These are phyloP conservation scores for Lactuca saligna DNA, from an alignment of 129 eudicot genomes.

Conservation along the genomic window DNA sequence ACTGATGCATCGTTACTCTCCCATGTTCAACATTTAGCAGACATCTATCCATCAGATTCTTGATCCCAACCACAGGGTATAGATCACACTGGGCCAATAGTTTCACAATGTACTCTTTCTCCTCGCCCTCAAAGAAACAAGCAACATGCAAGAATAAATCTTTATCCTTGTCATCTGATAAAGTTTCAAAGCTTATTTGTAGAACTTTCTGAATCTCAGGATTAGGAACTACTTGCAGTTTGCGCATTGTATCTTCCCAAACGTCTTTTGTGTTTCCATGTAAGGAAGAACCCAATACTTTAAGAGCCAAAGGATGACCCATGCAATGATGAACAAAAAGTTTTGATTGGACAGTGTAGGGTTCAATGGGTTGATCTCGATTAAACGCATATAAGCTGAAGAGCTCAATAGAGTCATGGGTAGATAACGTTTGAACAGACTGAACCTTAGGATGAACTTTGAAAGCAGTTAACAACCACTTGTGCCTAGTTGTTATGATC, in stretches of 20 bases:
- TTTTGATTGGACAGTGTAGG: not conserved
- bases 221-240: constrained; percentile 21
- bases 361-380: constrained; percentile 11
- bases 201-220: constrained; percentile 6
- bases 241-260: constrained; percentile 24
- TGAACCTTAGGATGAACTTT: not conserved
- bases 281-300: constrained; percentile 2
- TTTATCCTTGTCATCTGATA: not conserved
- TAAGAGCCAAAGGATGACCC: constrained; percentile 36
- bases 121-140: constrained; percentile 19
- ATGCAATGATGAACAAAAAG: constrained; percentile 11
- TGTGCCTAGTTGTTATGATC: constrained; percentile 7
- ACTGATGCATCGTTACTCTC: constrained; percentile 22
- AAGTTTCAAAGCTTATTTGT: constrained; percentile 13
- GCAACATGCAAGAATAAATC: not conserved
- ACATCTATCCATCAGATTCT: constrained; percentile 15
- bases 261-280: constrained; percentile 6
- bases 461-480: not conserved
- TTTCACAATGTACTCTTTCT: constrained; percentile 1
- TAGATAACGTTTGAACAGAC: not conserved
- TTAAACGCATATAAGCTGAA: constrained; percentile 37
- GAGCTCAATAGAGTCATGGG: constrained; percentile 16
- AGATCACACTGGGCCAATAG: not conserved
- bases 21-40: not conserved
- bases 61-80: constrained; percentile 9